phyloP scores from a whole-genome alignment of 305 asterid genomes.

The Nicotiana rustica region DNA sequence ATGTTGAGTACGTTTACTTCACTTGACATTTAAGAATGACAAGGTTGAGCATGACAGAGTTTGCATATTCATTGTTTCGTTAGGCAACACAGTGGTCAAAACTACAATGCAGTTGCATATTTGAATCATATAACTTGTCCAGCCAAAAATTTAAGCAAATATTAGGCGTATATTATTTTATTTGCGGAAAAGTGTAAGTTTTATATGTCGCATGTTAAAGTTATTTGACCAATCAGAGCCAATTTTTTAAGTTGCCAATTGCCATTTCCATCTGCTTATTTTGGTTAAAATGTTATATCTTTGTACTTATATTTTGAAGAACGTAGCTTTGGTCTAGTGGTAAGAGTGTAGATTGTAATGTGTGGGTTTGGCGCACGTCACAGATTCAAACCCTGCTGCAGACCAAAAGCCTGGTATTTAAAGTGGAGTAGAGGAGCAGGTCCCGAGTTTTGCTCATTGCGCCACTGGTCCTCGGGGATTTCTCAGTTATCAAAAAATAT shows the following conservation, averaged over 20 bases:
- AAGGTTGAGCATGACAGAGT: not conserved
- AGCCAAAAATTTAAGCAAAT: constrained; percentile 18
- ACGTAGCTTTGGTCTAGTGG: no score
- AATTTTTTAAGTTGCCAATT: constrained; percentile 19
- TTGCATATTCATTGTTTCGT: not conserved
- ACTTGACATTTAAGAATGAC: not conserved
- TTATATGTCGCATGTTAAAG: constrained; percentile 17
- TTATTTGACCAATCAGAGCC: constrained; percentile 19
- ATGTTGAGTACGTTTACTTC: not conserved
- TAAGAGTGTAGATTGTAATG: no score
- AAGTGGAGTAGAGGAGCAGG: no score
- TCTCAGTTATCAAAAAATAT: no score
- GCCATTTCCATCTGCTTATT: constrained; percentile 13
- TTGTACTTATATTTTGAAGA: no score
- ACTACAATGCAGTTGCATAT: not conserved
- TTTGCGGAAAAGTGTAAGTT: not conserved
- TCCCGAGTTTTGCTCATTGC: no score
- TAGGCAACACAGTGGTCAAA: not conserved
- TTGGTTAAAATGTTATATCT: not conserved
- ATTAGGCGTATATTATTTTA: not conserved
- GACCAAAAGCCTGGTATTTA: no score
- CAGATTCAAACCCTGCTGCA: no score
- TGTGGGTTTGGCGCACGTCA: no score
- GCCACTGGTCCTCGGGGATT: no score
- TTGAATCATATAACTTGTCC: constrained; percentile 5